These are phyloP conservation scores for Pseudozyma thailandica DNA, from an alignment of 1,284 basidiomycete species.

Conservation along the genomic window DNA sequence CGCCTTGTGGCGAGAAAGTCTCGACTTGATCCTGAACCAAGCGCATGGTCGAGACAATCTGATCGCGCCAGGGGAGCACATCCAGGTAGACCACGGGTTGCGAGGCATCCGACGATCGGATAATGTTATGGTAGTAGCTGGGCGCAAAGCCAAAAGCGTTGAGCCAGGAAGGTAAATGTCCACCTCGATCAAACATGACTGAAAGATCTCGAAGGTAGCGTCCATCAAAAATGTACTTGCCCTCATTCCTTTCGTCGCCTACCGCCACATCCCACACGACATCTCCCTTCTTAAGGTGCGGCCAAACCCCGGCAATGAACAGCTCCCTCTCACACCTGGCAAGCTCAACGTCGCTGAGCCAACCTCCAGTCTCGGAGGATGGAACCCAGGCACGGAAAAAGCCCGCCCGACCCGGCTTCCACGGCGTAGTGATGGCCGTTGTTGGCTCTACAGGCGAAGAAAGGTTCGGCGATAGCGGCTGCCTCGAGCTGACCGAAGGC, in stretches of 20 bases:
- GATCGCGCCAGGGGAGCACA: conserved; percentile 64
- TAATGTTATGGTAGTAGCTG: conserved; percentile 68
- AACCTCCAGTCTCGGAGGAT: conserved; percentile 43
- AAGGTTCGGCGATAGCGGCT: not conserved
- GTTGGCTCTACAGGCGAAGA: not conserved
- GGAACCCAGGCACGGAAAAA: conserved; percentile 69
- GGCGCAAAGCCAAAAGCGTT: conserved; percentile 68
- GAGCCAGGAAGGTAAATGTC: conserved; percentile 69
- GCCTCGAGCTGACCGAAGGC: conserved; percentile 2
- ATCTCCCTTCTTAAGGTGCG: conserved; percentile 66
- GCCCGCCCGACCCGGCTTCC: conserved; percentile 67
- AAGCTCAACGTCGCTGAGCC: conserved; percentile 60
- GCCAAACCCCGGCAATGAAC: conserved; percentile 67
- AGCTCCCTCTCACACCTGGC: conserved; percentile 63
- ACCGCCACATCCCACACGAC: conserved; percentile 68
- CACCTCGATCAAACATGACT: conserved; percentile 65
- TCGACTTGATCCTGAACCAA: conserved; percentile 69
- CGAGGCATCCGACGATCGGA: conserved; percentile 52
- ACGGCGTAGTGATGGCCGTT: conserved; percentile 38
- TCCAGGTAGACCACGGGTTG: conserved; percentile 64
- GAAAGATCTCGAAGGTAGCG: conserved; percentile 64
- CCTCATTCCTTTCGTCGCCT: conserved; percentile 58
- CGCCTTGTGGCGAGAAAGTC: conserved; percentile 65
- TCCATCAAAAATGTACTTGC: conserved; percentile 69
- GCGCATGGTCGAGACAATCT: conserved; percentile 65